Conservation (phyloP, 2,329 filamentous ascomycete genomes). For the Paecilomyces sp. region DNA sequence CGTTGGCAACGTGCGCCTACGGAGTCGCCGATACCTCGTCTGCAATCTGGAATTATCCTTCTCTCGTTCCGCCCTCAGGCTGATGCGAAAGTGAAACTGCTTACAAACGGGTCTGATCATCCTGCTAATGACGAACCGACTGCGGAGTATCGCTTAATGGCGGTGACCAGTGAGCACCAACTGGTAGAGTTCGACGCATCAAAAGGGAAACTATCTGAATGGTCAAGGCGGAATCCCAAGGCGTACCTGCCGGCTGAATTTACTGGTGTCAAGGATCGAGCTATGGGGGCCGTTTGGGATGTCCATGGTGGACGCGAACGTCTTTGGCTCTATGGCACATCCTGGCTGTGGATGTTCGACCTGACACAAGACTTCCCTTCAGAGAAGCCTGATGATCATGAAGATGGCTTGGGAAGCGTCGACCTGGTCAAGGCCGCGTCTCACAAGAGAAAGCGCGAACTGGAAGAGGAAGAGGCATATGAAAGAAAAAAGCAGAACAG, state of each 20-base stretch:
- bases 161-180: constrained; percentile 59
- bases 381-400: constrained; percentile 19
- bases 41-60: constrained; percentile 58
- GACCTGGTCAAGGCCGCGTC: constrained; percentile 15
- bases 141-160: constrained; percentile 48
- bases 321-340: constrained; percentile 79
- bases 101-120: constrained; percentile 38
- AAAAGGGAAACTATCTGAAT: constrained; percentile 70
- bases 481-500: constrained; percentile 40
- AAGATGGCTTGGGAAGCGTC: constrained; percentile 14
- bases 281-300: constrained; percentile 82
- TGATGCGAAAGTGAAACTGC: constrained; percentile 12
- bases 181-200: constrained; percentile 73
- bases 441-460: constrained; percentile 39
- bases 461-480: constrained; percentile 28
- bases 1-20: constrained; percentile 71
- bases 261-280: constrained; percentile 65
- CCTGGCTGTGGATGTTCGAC: constrained; percentile 90
- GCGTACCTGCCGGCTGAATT: constrained; percentile 67
- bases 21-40: constrained; percentile 60
- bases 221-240: constrained; percentile 79
- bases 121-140: constrained; percentile 38
- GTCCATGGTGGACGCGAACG: constrained; percentile 50
- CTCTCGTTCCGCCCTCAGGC: constrained; percentile 57
- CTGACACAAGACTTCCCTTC: constrained; percentile 60